Evolutionary conservation across 495 filamentous ascomycete genomes (phyloP).

Genomic region (Niebla homalea): DNA sequence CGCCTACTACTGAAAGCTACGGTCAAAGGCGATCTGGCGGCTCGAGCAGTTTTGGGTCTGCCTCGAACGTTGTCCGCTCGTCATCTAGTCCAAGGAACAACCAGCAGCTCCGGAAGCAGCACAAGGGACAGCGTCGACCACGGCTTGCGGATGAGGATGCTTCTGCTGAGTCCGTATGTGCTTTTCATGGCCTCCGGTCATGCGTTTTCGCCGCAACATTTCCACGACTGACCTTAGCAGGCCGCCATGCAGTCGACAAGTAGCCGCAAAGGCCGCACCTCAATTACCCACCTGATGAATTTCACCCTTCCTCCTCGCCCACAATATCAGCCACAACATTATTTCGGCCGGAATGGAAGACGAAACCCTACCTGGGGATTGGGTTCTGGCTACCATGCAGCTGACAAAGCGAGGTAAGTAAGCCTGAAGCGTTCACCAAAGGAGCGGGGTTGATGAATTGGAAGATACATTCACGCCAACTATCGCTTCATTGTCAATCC

Average conservation of each 20-base stretch:
- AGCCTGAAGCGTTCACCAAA: not conserved
- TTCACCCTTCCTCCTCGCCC: conserved; percentile 72
- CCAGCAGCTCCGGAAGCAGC: conserved; percentile 62
- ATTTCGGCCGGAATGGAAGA: conserved; percentile 38
- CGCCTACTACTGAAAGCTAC: conserved; percentile 31
- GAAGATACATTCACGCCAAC: conserved; percentile 86
- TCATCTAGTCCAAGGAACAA: conserved; percentile 51
- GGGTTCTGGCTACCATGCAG: conserved; percentile 81
- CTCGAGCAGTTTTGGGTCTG: conserved; percentile 50
- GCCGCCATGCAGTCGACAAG: conserved; percentile 70
- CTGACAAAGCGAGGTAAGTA: conserved; percentile 70
- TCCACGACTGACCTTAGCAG: conserved; percentile 27
- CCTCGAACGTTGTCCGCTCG: conserved; percentile 39
- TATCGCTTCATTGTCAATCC: conserved; percentile 94
- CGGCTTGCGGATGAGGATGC: conserved; percentile 61
- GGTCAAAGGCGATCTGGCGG: conserved; percentile 49
- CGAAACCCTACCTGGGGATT: conserved; percentile 70
- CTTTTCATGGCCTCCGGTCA: not conserved
- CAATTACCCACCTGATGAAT: conserved; percentile 93
- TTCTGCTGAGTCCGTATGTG: conserved; percentile 63
- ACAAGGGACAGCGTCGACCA: conserved; percentile 46
- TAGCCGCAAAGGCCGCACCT: conserved; percentile 83
- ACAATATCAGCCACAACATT: conserved; percentile 40
- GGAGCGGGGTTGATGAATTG: not conserved
- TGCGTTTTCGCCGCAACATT: not conserved